phyloP scores from a whole-genome alignment of 495 filamentous ascomycete genomes.

The Cetradonia linearis region DNA sequence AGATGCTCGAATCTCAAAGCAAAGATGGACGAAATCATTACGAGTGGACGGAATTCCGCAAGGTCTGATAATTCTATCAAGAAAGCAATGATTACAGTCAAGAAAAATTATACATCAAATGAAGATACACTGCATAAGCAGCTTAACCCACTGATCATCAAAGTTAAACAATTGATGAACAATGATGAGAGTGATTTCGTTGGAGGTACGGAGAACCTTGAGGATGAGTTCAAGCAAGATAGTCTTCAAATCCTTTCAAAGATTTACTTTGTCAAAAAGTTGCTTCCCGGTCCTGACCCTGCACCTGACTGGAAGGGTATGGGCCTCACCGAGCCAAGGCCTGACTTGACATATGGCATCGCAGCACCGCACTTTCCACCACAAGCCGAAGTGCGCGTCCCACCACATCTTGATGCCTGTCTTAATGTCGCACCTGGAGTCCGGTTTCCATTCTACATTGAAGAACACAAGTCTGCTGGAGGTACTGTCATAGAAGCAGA shows the following conservation, averaged over 20 bases:
- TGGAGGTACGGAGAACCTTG: background rate
- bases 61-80: background rate
- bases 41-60: background rate
- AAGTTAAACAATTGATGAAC: background rate
- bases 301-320: background rate
- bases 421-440: background rate
- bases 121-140: background rate
- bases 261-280: background rate
- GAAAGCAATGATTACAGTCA: background rate
- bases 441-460: background rate
- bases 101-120: background rate
- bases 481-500: background rate
- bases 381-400: background rate
- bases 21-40: background rate
- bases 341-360: background rate
- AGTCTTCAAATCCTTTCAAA: background rate
- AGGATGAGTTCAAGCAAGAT: background rate
- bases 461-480: background rate
- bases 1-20: slow-evolving; percentile 4
- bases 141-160: background rate
- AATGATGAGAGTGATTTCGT: background rate
- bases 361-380: background rate
- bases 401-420: background rate
- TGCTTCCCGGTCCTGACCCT: background rate
- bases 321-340: background rate